Evolutionary conservation across 192 early-diverging fungal species (phyloP), one percentile per base, ranked within the genome.

Genomic region (Coemansia umbellata): DNA sequence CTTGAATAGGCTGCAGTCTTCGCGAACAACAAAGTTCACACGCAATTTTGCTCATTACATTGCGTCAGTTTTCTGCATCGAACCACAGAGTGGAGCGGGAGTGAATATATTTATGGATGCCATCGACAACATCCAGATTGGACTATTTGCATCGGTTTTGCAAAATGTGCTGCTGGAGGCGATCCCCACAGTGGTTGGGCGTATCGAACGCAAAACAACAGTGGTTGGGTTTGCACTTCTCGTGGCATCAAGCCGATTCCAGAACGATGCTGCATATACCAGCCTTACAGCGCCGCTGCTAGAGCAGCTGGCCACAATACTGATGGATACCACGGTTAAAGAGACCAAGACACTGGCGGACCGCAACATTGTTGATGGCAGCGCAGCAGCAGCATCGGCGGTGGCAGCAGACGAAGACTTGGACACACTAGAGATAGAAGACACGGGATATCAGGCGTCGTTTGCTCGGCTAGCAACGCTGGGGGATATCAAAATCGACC

Each of bases 361-460:
- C 55, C 53, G 41, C 14, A 18, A 32, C 11, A 44, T 24, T 15
- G 56, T 57, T n/a, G 64, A 61, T 19, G 55, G 47, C 40, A 63
- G 55, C 31, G 54, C 59, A 2, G 55, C 53, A n/a, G 61, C 53
- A 4, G 76, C 70, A 0, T 21, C 57, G 23, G 55, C 57, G 14
- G 60, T 49, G 13, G 81, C 79, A 11, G 75, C 84, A 18, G 78
- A 81, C 31, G 83, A 84, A 63, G 81, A 81, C 22, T 68, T 87
- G 24, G 79, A 84, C 47, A 74, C 80, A 28, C 69, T 85, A 2
- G 92, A 94, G 66, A 76, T 92, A 36, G 91, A 93, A 47, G 87
- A 89, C 7, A 78, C 82, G 1, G 90, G 91, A 11, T 92, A 92
- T 56, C 89, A 93, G 58, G 87, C 89, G 15, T 83, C 86, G 30